Conservation (phyloP, 2,329 filamentous ascomycete genomes). For the Neofusicoccum laricinum region DNA sequence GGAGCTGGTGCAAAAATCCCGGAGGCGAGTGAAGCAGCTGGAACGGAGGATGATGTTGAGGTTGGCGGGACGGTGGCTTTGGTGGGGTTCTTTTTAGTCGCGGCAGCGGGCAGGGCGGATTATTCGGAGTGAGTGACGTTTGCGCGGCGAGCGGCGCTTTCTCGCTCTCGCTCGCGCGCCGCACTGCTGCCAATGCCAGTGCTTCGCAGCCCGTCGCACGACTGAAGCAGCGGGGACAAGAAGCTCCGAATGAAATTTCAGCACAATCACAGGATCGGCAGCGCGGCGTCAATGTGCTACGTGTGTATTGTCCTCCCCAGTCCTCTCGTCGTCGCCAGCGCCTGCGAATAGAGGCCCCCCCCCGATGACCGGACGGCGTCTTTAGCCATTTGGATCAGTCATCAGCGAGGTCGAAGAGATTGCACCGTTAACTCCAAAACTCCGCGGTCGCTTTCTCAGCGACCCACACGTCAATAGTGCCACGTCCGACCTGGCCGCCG, state of each 20-base stretch:
- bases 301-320: background rate
- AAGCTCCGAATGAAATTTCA: conserved; percentile 9
- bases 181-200: background rate
- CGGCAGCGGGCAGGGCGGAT: conserved; percentile 3
- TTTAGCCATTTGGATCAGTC: conserved; percentile 12
- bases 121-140: conserved; percentile 15
- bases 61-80: conserved; percentile 8
- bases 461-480: conserved; percentile 2
- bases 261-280: conserved; percentile 9
- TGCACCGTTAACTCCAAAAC: conserved; percentile 17
- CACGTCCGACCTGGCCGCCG: conserved; percentile 8
- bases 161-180: background rate
- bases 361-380: conserved; percentile 14
- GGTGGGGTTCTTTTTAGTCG: conserved; percentile 12
- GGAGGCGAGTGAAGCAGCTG: background rate
- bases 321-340: background rate
- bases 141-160: conserved; percentile 1
- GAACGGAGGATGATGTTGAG: background rate
- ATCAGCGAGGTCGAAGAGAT: conserved; percentile 5
- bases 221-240: conserved; percentile 1
- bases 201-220: conserved; percentile 4
- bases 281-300: background rate
- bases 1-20: background rate
- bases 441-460: conserved; percentile 8
- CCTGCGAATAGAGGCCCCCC: background rate